These are phyloP conservation scores for Saprolegnia parasitica DNA, from an alignment of 352 stramenopile genomes.

Conservation along the genomic window DNA sequence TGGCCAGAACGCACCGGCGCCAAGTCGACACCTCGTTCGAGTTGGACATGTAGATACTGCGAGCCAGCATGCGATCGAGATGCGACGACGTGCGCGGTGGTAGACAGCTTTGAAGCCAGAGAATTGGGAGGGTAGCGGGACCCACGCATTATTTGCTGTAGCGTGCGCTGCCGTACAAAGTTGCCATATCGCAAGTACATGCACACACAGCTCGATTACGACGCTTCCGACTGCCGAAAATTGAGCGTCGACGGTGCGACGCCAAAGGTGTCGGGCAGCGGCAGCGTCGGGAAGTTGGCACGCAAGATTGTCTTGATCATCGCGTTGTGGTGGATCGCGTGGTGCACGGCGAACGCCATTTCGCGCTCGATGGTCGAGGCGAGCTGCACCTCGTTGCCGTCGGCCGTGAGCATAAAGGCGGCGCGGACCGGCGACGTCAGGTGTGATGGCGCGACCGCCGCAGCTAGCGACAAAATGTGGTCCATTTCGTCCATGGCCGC, in stretches of 20 bases:
- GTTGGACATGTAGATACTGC: no score
- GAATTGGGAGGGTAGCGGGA: no score
- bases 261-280: conserved; percentile 49
- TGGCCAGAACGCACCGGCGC: no score
- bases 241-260: conserved; percentile 77
- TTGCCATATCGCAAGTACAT: no score
- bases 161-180: no score
- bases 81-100: no score
- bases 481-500: conserved; percentile 56
- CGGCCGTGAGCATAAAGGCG: conserved; percentile 73
- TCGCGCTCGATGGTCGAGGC: conserved; percentile 68
- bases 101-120: no score
- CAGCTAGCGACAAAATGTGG: conserved; percentile 35
- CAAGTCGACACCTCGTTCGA: not conserved
- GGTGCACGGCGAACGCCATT: conserved; percentile 77
- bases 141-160: not conserved
- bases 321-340: conserved; percentile 85
- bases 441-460: conserved; percentile 32
- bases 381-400: conserved; percentile 64
- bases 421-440: conserved; percentile 39
- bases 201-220: not conserved
- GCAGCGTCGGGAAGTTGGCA: conserved; percentile 54
- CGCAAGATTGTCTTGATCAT: conserved; percentile 67
- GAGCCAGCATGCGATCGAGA: no score
- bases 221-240: conserved; percentile 28